Base-by-base conservation (phyloP, 306 rosid genomes). In the Cucumis melo region DNA sequence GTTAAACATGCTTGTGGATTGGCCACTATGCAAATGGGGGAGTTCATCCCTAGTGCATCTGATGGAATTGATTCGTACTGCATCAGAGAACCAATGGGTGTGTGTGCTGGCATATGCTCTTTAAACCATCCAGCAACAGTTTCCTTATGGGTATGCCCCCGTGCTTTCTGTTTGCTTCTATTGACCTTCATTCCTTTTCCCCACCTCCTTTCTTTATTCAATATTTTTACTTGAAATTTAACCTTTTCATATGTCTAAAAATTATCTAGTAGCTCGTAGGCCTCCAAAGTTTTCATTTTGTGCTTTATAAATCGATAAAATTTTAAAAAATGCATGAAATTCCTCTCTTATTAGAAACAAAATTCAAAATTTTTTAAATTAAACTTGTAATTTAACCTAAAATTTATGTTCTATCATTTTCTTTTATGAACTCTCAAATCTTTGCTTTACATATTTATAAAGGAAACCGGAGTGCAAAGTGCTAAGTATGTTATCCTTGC, bases 71-170 rank as follows among this genome's bases (percentile, higher is more conserved):
- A 89, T 83, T 86, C 85, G 36, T 89, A 80, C 84, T 74, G 84
- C 89, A 87, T 91, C 59, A 83, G 91, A 80, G 97, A 89, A 77
- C 97, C 97, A 39, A 89, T 89, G 51, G 97, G 97, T 70, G 92
- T 91, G 81, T 91, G 97, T 88, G 94, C 91, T 20, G 97, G 97
- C 75, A 88, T 91, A 71, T 91, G 92, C 79, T 84, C 94, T 38
- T 56, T 84, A 70, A 86, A 91, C 82, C 87, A 81, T 82, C 84
- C 97, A 44, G 90, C 89, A 68, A 81, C 73, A 70, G 75, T 85
- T 72, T 86, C 91, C 64, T 81, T 91, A 83, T 91, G 94, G 97
- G 97, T 91, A 86, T 54, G 90, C 48, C 79, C 81, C 77, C 75
- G 27, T 27, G 53, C 54, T 71, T 17, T 55, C 41, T 73, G 38